A percentile compares a stretch with the other conserved stretches of the same genome.
Conservation (phyloP, 2,329 filamentous ascomycete genomes). For the Trichoderma hamatum region DNA sequence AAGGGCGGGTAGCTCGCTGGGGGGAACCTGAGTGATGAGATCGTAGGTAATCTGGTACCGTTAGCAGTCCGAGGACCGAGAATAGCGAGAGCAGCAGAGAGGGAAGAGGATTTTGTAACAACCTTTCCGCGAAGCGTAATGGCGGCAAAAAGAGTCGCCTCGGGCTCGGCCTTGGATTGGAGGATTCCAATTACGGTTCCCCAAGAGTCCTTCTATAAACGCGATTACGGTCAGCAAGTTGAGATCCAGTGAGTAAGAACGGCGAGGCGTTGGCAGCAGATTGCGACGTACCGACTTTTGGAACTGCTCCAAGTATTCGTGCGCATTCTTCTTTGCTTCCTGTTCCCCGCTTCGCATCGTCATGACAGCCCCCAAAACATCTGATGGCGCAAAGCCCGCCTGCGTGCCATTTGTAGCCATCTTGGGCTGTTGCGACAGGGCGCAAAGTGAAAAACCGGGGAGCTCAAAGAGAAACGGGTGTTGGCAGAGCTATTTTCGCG, state of each 20-base stretch:
- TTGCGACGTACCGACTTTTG: constrained; percentile 82
- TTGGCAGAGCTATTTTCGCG: constrained; percentile 27
- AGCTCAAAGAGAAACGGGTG: constrained; percentile 1
- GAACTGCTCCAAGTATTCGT: constrained; percentile 89
- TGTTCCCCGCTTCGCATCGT: constrained; percentile 88
- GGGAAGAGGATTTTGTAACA: neutral
- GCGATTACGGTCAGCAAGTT: constrained; percentile 27
- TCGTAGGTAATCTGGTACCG: constrained; percentile 85
- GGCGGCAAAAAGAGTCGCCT: constrained; percentile 92
- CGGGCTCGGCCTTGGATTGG: constrained; percentile 76
- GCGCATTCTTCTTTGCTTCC: constrained; percentile 83
- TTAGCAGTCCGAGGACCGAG: constrained; percentile 18
- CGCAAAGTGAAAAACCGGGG: constrained; percentile 2
- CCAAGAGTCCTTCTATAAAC: constrained; percentile 83
- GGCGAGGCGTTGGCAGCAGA: neutral
- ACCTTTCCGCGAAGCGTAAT: constrained; percentile 99
- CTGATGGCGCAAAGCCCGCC: constrained; percentile 73
- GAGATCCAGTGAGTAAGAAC: neutral
- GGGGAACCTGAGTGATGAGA: constrained; percentile 78
- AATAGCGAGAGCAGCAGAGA: neutral
- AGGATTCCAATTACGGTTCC: constrained; percentile 83
- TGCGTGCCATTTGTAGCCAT: constrained; percentile 71
- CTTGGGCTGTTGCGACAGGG: constrained; percentile 30
- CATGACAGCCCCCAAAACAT: constrained; percentile 81
- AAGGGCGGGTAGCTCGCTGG: constrained; percentile 72